Percentiles rank a stretch among this genome's conserved stretches.
Conservation (phyloP, 2,329 filamentous ascomycete genomes). For the Penicillium digitatum region DNA sequence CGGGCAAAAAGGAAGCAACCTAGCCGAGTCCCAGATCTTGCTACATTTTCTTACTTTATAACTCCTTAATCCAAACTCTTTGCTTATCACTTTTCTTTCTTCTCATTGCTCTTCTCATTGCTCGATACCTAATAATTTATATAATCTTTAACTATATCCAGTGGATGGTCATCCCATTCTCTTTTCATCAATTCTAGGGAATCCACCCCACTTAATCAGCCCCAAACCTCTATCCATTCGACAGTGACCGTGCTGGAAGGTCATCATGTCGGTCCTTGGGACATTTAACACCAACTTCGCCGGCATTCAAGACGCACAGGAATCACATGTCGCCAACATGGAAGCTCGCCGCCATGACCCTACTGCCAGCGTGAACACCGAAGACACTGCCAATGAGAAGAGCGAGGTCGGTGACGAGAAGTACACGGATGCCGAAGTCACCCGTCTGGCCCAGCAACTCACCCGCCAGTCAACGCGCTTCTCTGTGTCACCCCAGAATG, state of each 20-base stretch:
- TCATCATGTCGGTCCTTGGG: conserved; percentile 35
- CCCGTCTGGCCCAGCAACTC: conserved; percentile 33
- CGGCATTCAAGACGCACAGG: not conserved
- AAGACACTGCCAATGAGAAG: conserved; percentile 28
- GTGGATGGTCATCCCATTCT: not conserved
- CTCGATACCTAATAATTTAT: not conserved
- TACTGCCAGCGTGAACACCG: conserved; percentile 23
- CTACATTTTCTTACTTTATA: too few species aligned
- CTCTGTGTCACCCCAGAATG: conserved; percentile 20
- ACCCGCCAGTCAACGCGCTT: conserved; percentile 36
- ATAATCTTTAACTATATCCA: not conserved
- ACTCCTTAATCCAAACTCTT: not conserved
- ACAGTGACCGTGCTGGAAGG: conserved; percentile 3
- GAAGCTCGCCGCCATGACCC: conserved; percentile 21
- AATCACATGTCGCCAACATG: not conserved
- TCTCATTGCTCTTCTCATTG: not conserved
- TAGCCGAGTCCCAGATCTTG: not conserved
- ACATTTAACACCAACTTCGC: conserved; percentile 31
- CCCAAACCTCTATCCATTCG: not conserved
- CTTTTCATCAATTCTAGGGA: not conserved
- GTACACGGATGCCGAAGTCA: conserved; percentile 29
- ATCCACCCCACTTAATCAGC: not conserved
- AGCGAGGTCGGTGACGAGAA: conserved; percentile 26
- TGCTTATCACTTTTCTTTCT: not conserved
- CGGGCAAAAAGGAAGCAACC: not conserved